phyloP scores from a whole-genome alignment of 2,329 filamentous ascomycete species.

The Teratosphaeria gauchensis region DNA sequence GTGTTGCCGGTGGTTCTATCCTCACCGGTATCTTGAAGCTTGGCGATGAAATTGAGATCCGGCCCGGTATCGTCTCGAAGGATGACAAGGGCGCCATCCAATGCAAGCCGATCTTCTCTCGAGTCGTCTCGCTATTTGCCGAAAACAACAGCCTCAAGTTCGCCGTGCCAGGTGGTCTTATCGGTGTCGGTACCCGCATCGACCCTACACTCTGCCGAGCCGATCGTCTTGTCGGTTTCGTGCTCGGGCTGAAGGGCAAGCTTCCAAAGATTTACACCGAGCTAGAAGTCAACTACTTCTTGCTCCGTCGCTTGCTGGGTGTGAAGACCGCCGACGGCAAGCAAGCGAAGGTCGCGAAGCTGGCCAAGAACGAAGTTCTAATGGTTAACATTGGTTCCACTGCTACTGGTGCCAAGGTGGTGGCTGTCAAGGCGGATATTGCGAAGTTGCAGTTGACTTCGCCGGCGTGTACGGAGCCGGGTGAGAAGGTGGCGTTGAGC shows the following conservation, averaged over 20 bases:
- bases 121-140: conserved; percentile 89
- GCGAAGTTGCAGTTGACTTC: conserved; percentile 86
- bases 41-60: conserved; percentile 95
- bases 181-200: conserved; percentile 95
- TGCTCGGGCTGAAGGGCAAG: conserved; percentile 85
- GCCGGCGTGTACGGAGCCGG: conserved; percentile 83
- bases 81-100: conserved; percentile 89
- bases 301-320: conserved; percentile 85
- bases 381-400: conserved; percentile 99
- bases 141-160: conserved; percentile 99
- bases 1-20: conserved; percentile 95
- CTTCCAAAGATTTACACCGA: conserved; percentile 97
- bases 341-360: conserved; percentile 97
- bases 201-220: conserved; percentile 97
- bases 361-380: conserved; percentile 96
- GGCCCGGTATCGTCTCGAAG: conserved; percentile 94
- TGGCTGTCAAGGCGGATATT: conserved; percentile 94
- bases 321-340: conserved; percentile 97
- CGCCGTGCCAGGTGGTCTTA: conserved; percentile 91
- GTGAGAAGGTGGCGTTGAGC: conserved; percentile 93
- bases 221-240: conserved; percentile 96
- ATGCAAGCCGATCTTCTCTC: conserved; percentile 94
- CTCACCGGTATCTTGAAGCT: conserved; percentile 94
- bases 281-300: conserved; percentile 98
- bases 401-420: conserved; percentile 92